Conservation (phyloP, 192 early-diverging fungal species). For the Thoreauomyces humboldtii region DNA sequence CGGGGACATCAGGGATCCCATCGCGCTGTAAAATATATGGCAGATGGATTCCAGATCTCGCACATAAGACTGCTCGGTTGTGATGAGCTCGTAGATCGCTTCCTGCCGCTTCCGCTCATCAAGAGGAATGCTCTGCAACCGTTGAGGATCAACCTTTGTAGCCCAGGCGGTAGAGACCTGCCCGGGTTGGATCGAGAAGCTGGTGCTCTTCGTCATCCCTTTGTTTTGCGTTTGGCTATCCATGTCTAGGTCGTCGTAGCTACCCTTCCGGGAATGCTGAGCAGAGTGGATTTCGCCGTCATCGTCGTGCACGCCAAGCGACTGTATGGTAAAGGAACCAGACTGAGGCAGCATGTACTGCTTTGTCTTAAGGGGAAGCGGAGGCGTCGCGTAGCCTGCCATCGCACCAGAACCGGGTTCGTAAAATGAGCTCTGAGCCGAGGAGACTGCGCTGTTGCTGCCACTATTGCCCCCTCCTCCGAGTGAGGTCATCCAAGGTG, state of each 20-base stretch:
- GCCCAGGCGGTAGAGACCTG: slow-evolving; percentile 28
- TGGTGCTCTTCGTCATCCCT: slow-evolving; percentile 13
- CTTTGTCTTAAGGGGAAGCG: slow-evolving; percentile 8
- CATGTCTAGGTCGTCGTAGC: slow-evolving; percentile 2
- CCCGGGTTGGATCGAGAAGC: slow-evolving; percentile 3
- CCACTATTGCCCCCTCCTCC: not conserved
- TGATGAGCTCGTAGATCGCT: slow-evolving; percentile 76
- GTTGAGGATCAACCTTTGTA: slow-evolving; percentile 29
- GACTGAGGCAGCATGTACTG: slow-evolving; percentile 7
- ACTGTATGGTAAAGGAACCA: slow-evolving; percentile 8
- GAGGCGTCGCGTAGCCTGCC: slow-evolving; percentile 11
- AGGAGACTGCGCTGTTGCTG: not conserved
- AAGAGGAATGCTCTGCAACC: slow-evolving; percentile 42
- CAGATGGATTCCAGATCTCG: slow-evolving; percentile 70
- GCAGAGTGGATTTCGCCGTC: not conserved
- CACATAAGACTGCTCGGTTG: slow-evolving; percentile 74
- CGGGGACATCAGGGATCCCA: slow-evolving; percentile 49
- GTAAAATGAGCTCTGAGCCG: slow-evolving; percentile 8
- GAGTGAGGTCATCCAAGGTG: not conserved
- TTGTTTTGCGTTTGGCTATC: not conserved
- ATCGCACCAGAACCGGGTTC: not conserved
- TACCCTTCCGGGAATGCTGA: not conserved
- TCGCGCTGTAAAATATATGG: slow-evolving; percentile 65
- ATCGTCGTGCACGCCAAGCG: not conserved
- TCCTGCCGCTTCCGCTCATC: slow-evolving; percentile 78